Evolutionary conservation across 805 yeast genomes (phyloP).

Genomic region (Ogataea nonfermentans): DNA sequence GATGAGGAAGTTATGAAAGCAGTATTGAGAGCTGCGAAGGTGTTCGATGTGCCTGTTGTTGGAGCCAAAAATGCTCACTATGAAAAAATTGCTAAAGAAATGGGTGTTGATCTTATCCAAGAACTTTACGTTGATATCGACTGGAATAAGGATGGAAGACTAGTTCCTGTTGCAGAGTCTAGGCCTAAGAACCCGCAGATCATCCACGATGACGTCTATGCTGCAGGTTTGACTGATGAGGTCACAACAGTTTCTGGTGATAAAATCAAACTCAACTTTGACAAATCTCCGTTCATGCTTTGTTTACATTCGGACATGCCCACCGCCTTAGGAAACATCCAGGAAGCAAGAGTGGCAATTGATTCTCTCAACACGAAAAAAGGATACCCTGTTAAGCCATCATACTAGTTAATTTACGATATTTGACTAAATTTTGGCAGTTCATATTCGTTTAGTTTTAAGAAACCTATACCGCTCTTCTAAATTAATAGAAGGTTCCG

Average conservation of each 20-base stretch:
- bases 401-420: not conserved
- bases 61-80: slow-evolving; percentile 37
- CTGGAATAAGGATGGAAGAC: slow-evolving; percentile 32
- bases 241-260: slow-evolving; percentile 26
- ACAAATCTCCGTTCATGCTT: slow-evolving; percentile 30
- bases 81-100: slow-evolving; percentile 30
- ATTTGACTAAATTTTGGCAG: too few species aligned
- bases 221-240: slow-evolving; percentile 29
- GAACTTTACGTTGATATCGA: slow-evolving; percentile 38
- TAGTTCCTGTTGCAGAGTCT: slow-evolving; percentile 32
- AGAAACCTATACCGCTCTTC: too few species aligned
- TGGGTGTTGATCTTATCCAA: slow-evolving; percentile 37
- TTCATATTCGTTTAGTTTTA: too few species aligned
- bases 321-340: slow-evolving; percentile 35
- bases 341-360: slow-evolving; percentile 32
- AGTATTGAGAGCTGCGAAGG: slow-evolving; percentile 36
- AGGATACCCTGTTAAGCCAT: slow-evolving; percentile 9
- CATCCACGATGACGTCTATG: slow-evolving; percentile 29
- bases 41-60: slow-evolving; percentile 36
- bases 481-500: too few species aligned
- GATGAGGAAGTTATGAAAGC: slow-evolving; percentile 38
- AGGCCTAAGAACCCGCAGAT: slow-evolving; percentile 33
- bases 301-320: slow-evolving; percentile 41
- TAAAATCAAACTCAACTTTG: slow-evolving; percentile 30
- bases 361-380: slow-evolving; percentile 25